phyloP scores from a whole-genome alignment of 75 land plant genomes.

The Chamaecyparis obtusa region DNA sequence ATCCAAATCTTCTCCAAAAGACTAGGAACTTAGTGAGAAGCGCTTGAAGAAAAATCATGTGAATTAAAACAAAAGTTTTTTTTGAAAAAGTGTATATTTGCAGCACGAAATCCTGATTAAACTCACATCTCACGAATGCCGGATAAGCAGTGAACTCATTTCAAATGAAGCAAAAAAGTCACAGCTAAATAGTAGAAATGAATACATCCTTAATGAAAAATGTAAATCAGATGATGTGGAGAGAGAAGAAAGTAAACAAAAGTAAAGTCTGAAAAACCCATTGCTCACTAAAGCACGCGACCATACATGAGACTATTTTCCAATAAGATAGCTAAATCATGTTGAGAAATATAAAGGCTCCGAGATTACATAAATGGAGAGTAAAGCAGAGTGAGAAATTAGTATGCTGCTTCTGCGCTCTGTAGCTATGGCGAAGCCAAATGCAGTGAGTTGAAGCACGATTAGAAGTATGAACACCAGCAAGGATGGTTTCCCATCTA shows the following conservation, averaged over 20 bases:
- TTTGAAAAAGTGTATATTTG: too few species aligned
- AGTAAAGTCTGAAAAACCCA: not conserved
- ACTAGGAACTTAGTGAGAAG: too few species aligned
- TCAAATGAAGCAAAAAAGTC: too few species aligned
- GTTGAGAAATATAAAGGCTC: not conserved
- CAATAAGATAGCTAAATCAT: not conserved
- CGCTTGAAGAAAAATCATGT: too few species aligned
- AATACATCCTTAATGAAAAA: not conserved
- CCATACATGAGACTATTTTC: not conserved
- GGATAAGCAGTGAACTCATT: too few species aligned
- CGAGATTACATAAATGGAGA: not conserved
- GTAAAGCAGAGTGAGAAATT: not conserved
- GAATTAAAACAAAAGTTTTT: too few species aligned
- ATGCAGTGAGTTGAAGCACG: constrained; percentile 57
- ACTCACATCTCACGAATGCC: too few species aligned
- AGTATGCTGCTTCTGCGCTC: constrained; percentile 65
- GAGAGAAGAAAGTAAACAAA: not conserved
- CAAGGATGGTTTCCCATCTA: constrained; percentile 52
- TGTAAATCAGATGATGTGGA: not conserved
- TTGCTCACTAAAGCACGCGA: not conserved
- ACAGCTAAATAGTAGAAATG: not conserved
- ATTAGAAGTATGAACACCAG: constrained; percentile 49
- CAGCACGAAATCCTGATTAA: too few species aligned
- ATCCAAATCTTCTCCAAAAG: too few species aligned
- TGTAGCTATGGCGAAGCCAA: constrained; percentile 71